Percentiles rank a stretch among this genome's conserved stretches.
Conservation (phyloP, 1,284 basidiomycete species). For the Papiliotrema terrestris region DNA sequence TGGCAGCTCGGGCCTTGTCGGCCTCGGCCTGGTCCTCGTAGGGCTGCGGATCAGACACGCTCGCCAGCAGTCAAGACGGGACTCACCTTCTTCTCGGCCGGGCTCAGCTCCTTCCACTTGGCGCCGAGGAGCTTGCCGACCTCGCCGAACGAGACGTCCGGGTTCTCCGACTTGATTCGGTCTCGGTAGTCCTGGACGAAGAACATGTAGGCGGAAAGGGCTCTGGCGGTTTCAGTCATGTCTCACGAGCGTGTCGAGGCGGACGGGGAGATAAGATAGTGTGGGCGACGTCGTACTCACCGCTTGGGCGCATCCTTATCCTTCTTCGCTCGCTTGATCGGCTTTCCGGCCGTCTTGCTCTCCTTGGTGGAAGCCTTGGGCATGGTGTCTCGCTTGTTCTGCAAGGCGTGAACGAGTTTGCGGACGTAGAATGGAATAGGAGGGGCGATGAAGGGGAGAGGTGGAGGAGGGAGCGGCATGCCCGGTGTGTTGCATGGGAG, state of each 20-base stretch:
- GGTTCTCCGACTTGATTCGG: slow-evolving; percentile 91
- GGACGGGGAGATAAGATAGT: neutral
- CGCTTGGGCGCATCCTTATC: slow-evolving; percentile 47
- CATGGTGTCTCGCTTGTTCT: slow-evolving; percentile 52
- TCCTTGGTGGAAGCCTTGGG: slow-evolving; percentile 65
- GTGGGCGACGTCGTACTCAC: slow-evolving; percentile 18
- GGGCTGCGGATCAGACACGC: slow-evolving; percentile 57
- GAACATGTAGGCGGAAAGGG: slow-evolving; percentile 97
- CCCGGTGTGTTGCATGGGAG: too few relatives aligned
- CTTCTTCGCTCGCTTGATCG: slow-evolving; percentile 50
- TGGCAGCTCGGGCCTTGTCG: slow-evolving; percentile 71
- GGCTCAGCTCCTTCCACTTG: slow-evolving; percentile 84
- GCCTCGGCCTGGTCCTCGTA: slow-evolving; percentile 79
- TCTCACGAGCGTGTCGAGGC: neutral
- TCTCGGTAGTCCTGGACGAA: slow-evolving; percentile 95
- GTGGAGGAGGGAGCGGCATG: too few relatives aligned
- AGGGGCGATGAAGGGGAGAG: too few relatives aligned
- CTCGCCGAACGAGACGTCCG: slow-evolving; percentile 90
- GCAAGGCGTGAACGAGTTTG: neutral
- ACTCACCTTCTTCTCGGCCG: slow-evolving; percentile 76
- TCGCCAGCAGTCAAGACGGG: neutral
- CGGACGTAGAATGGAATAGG: too few relatives aligned
- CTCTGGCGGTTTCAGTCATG: slow-evolving; percentile 47
- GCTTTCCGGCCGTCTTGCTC: slow-evolving; percentile 50
- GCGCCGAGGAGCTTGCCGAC: slow-evolving; percentile 81